A percentile compares a stretch with the other conserved stretches of the same genome.
These are phyloP conservation scores for Diophrys sp. DNA, from an alignment of 73 alveolate genomes.

Conservation along the genomic window DNA sequence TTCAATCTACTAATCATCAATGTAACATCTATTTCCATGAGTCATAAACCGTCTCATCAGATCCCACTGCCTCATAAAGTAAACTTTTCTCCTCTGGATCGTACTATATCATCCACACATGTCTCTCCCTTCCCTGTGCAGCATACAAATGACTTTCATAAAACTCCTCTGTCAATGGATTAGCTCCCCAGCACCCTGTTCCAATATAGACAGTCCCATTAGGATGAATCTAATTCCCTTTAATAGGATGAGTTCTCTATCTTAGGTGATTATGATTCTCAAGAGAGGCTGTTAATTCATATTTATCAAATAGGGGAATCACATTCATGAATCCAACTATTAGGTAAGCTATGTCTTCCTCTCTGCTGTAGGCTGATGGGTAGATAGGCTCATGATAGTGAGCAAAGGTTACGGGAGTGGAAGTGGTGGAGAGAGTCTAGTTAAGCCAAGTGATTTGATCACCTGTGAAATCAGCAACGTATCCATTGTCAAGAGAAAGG, in stretches of 20 bases:
- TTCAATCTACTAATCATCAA: too few species aligned
- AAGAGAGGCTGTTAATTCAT: neutral
- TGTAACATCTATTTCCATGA: neutral
- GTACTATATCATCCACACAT: neutral
- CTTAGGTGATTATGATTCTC: neutral
- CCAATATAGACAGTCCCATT: neutral
- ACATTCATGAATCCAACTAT: neutral
- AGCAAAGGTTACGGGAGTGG: neutral
- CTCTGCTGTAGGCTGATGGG: neutral
- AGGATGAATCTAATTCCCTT: neutral
- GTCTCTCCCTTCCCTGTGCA: neutral
- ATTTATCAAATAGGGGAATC: neutral
- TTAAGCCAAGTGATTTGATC: slow-evolving; percentile 17
- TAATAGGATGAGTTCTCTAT: neutral
- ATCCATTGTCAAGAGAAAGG: slow-evolving; percentile 42
- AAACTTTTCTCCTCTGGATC: neutral
- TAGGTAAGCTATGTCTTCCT: neutral
- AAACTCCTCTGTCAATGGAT: neutral
- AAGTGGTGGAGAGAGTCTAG: neutral
- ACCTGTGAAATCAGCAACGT: slow-evolving; percentile 25
- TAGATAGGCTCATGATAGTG: neutral
- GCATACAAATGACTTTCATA: neutral
- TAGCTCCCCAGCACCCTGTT: neutral
- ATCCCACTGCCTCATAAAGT: neutral
- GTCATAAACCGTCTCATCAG: neutral